Conservation (phyloP, 2,329 filamentous ascomycete genomes). For the Phialophora expanda region DNA sequence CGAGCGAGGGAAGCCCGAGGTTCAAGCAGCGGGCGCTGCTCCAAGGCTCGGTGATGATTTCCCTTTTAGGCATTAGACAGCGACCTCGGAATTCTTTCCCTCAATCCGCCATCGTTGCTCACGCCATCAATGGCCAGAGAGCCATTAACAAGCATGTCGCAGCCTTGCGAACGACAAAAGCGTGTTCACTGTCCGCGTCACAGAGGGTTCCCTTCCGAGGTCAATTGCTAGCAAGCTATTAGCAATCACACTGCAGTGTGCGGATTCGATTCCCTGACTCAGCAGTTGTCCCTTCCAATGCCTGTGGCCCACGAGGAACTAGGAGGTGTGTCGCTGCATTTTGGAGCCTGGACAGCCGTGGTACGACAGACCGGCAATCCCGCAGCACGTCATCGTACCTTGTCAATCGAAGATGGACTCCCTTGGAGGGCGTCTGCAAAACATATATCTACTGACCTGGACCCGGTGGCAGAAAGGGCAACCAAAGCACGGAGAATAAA, state of each 20-base stretch:
- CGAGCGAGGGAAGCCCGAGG: background rate
- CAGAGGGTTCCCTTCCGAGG: background rate
- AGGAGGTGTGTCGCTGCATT: background rate
- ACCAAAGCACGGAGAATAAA: background rate
- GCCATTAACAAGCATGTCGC: background rate
- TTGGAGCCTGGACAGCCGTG: background rate
- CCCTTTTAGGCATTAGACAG: background rate
- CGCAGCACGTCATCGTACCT: background rate
- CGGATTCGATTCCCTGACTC: background rate
- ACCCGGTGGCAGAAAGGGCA: background rate
- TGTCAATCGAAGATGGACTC: background rate
- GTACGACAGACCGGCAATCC: background rate
- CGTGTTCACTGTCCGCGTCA: background rate
- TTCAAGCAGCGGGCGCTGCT: conserved; percentile 4
- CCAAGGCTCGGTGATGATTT: background rate
- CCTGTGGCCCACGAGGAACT: background rate
- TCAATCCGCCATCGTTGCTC: background rate
- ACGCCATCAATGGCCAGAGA: background rate
- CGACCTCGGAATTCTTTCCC: background rate
- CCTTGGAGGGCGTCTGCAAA: background rate
- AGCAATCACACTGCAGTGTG: background rate
- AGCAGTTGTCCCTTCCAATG: background rate
- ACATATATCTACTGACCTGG: conserved; percentile 10
- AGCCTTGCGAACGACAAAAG: background rate
- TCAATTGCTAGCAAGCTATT: background rate